These are phyloP conservation scores for Scedosporium dehoogii DNA, from an alignment of 2,329 filamentous ascomycete genomes.

Conservation along the genomic window DNA sequence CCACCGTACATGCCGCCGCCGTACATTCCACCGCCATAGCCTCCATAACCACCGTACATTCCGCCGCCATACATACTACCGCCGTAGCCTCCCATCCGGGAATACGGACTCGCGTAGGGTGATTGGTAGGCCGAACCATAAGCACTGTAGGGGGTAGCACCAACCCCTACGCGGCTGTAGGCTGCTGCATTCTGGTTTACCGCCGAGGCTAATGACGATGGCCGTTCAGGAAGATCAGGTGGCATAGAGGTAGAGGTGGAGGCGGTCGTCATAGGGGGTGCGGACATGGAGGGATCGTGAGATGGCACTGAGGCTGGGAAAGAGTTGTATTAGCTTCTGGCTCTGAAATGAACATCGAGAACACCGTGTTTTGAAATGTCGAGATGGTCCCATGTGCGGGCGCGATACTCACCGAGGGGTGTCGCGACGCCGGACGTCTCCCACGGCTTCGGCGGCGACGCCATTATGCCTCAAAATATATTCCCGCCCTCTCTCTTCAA, in stretches of 20 bases:
- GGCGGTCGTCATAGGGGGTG: slow-evolving; percentile 29
- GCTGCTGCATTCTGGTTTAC: slow-evolving; percentile 83
- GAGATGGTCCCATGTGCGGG: not conserved
- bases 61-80: slow-evolving; percentile 31
- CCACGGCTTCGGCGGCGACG: slow-evolving; percentile 95
- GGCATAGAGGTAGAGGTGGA: slow-evolving; percentile 29
- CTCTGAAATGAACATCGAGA: too few relatives aligned
- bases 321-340: slow-evolving; percentile 1
- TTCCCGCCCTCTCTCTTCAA: not conserved
- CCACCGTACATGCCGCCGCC: slow-evolving; percentile 34
- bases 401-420: not conserved
- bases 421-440: slow-evolving; percentile 59
- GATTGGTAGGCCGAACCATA: slow-evolving; percentile 25
- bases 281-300: slow-evolving; percentile 17
- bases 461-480: slow-evolving; percentile 30
- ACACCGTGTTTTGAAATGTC: slow-evolving; percentile 4
- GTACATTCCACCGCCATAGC: slow-evolving; percentile 31
- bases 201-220: slow-evolving; percentile 64
- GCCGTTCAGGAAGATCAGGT: slow-evolving; percentile 61
- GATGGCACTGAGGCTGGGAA: slow-evolving; percentile 7
- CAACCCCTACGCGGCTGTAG: slow-evolving; percentile 51
- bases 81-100: slow-evolving; percentile 35
- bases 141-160: slow-evolving; percentile 35
- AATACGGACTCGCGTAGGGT: slow-evolving; percentile 31
- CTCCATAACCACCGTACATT: slow-evolving; percentile 31